These are phyloP conservation scores for Myriosclerotinia curreyana DNA, from an alignment of 2,329 filamentous ascomycete species.

Conservation along the genomic window DNA sequence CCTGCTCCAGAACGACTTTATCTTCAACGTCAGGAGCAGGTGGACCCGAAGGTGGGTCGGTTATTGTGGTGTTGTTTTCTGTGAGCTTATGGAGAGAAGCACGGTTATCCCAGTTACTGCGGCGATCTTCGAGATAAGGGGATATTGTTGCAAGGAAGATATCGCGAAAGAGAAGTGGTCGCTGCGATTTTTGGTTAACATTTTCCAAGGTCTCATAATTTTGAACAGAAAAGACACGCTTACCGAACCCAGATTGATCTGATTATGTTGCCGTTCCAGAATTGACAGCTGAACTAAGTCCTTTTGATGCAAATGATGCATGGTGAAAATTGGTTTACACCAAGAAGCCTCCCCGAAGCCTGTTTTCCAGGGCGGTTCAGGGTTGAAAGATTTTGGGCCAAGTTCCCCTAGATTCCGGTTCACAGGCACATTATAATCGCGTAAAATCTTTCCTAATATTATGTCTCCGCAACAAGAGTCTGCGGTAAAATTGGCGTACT, in stretches of 20 bases:
- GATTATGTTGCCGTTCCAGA: constrained; percentile 14
- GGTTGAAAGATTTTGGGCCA: constrained; percentile 21
- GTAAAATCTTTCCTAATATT: constrained; percentile 22
- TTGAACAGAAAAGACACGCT: background rate
- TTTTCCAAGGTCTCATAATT: background rate
- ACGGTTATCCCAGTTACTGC: constrained; percentile 23
- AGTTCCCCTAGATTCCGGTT: constrained; percentile 17
- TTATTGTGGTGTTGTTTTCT: background rate
- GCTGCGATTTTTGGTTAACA: background rate
- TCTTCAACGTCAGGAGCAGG: constrained; percentile 2
- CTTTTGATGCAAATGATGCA: constrained; percentile 25
- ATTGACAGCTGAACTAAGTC: constrained; percentile 17
- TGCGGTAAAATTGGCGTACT: constrained; percentile 22
- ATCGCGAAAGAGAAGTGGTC: constrained; percentile 11
- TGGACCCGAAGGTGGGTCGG: background rate
- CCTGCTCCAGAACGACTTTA: background rate
- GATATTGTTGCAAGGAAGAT: constrained; percentile 12
- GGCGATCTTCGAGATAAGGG: background rate
- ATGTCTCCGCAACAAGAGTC: constrained; percentile 25
- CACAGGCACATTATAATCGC: constrained; percentile 20
- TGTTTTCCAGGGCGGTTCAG: constrained; percentile 26
- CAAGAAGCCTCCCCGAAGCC: constrained; percentile 20
- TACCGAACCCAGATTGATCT: background rate
- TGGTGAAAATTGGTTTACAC: constrained; percentile 23
- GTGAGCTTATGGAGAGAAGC: constrained; percentile 17